Base-by-base conservation (phyloP, 768 basidiomycete genomes). In the Lactarius quietus region DNA sequence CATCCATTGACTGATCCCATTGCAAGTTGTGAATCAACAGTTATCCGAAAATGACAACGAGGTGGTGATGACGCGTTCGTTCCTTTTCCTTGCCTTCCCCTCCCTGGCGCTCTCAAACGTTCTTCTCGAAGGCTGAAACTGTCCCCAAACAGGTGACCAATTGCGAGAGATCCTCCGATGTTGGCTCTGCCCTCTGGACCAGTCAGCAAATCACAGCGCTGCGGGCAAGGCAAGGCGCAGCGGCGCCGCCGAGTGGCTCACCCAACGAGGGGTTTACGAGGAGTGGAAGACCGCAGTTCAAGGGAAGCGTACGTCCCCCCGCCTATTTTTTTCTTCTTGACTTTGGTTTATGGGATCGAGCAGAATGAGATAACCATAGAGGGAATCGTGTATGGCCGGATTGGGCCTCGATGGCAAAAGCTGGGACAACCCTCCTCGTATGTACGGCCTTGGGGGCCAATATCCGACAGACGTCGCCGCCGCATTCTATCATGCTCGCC, bases 131-230 rank as follows among this genome's bases (percentile, higher is more conserved):
- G 18, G 33, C 54, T 55, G 54, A 55, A 55, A 18, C n/a, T 35
- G 54, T 20, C 33, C 33, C 18, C 9, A 12, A 26, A 51, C 48
- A 51, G 26, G 26, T 59, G 17, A 41, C 31, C 7, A 43, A 35
- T 31, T 53, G 38, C 63, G 52, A 58, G 33, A 53, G 20, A 26
- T 3, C n/a, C 12, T 52, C 6, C 54, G 48, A 6, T 17, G 58
- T 23, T 64, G 63, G 63, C 63, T 59, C 12, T 58, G 48, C 14
- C 57, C 63, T 41, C 57, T 57, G 38, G 53, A 64, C 51, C 51
- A 57, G 35, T 64, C 63, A 3, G 23, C 48, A 59, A 28, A 64
- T 35, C 39, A 59, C 39, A 64, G 23, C 7, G 29, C 20, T 2
- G 57, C 51, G 18, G 58, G 20, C 7, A 45, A 41, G 36, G 31